Percentiles rank a stretch among this genome's conserved stretches.
Evolutionary conservation across 129 eudicot species (phyloP).

Genomic region (Oenanthe sinensis): DNA sequence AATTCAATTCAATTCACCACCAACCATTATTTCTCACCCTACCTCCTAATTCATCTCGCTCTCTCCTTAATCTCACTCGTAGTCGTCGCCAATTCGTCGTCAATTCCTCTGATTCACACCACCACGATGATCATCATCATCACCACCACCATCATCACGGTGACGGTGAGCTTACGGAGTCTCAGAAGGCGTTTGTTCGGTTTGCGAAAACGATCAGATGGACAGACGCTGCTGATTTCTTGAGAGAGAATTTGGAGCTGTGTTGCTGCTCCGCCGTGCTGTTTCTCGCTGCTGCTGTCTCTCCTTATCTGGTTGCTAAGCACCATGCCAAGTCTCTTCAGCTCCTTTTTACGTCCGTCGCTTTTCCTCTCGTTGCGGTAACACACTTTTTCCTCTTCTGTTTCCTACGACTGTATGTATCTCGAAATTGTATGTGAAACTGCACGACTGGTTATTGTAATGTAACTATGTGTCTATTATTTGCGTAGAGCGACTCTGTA

Average conservation of each 20-base stretch:
- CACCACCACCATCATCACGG: slow-evolving; percentile 15
- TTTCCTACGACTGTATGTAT: neutral
- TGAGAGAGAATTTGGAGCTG: slow-evolving; percentile 79
- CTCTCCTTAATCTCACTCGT: slow-evolving; percentile 23
- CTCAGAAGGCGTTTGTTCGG: slow-evolving; percentile 44
- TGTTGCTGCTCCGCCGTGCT: slow-evolving; percentile 70
- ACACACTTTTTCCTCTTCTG: slow-evolving; percentile 1
- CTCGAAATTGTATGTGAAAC: neutral
- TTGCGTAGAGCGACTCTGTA: neutral
- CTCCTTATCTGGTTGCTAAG: slow-evolving; percentile 59
- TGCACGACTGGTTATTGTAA: neutral
- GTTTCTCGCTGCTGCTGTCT: slow-evolving; percentile 60
- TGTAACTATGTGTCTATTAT: neutral
- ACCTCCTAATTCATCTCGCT: slow-evolving; percentile 26
- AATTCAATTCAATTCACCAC: slow-evolving; percentile 27
- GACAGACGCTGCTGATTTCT: slow-evolving; percentile 55
- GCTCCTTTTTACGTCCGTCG: slow-evolving; percentile 45
- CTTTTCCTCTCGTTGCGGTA: slow-evolving; percentile 97
- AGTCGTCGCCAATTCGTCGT: slow-evolving; percentile 24
- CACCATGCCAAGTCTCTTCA: slow-evolving; percentile 51
- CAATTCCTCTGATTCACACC: slow-evolving; percentile 27
- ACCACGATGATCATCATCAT: slow-evolving; percentile 17
- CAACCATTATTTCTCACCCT: slow-evolving; percentile 21
- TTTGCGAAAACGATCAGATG: slow-evolving; percentile 59
- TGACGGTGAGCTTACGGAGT: slow-evolving; percentile 33